A percentile compares a stretch with the other conserved stretches of the same genome.
These are phyloP conservation scores for Grosmannia clavigera DNA, from an alignment of 2,329 filamentous ascomycete genomes.

Conservation along the genomic window DNA sequence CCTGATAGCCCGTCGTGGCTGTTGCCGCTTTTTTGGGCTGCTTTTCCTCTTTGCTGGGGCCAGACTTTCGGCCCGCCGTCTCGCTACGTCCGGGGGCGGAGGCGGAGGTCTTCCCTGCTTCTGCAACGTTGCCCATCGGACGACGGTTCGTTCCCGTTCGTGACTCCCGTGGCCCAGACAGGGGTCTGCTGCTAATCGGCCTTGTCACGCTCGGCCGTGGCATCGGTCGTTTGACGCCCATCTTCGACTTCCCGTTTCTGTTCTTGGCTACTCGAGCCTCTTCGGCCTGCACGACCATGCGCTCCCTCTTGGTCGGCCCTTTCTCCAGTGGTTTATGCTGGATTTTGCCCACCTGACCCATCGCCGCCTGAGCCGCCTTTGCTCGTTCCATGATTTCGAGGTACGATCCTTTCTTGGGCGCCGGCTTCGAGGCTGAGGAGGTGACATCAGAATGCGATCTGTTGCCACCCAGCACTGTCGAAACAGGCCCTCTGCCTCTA, in stretches of 20 bases:
- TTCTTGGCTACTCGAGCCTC: slow-evolving; percentile 18
- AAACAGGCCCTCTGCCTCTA: not conserved
- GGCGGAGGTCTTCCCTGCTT: not conserved
- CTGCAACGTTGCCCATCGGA: no score
- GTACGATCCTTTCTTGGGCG: slow-evolving; percentile 62
- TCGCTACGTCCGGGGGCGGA: not conserved
- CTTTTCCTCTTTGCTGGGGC: slow-evolving; percentile 31
- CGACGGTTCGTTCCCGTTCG: not conserved
- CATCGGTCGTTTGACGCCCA: not conserved
- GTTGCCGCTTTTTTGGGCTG: slow-evolving; percentile 48
- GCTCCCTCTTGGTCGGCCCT: slow-evolving; percentile 42
- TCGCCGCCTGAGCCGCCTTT: slow-evolving; percentile 48
- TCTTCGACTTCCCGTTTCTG: not conserved
- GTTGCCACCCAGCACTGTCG: not conserved
- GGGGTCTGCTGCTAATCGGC: not conserved
- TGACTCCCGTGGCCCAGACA: not conserved
- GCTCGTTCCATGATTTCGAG: slow-evolving; percentile 63
- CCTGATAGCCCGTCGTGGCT: slow-evolving; percentile 53
- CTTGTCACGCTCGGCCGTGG: not conserved
- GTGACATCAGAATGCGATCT: not conserved
- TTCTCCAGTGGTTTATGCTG: slow-evolving; percentile 64
- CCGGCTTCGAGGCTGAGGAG: slow-evolving; percentile 23
- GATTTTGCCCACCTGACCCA: slow-evolving; percentile 55
- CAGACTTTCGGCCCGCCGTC: slow-evolving; percentile 14
- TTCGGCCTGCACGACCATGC: slow-evolving; percentile 32